Conservation (phyloP, 2,329 filamentous ascomycete species). For the Arthrocladium fulminans region DNA sequence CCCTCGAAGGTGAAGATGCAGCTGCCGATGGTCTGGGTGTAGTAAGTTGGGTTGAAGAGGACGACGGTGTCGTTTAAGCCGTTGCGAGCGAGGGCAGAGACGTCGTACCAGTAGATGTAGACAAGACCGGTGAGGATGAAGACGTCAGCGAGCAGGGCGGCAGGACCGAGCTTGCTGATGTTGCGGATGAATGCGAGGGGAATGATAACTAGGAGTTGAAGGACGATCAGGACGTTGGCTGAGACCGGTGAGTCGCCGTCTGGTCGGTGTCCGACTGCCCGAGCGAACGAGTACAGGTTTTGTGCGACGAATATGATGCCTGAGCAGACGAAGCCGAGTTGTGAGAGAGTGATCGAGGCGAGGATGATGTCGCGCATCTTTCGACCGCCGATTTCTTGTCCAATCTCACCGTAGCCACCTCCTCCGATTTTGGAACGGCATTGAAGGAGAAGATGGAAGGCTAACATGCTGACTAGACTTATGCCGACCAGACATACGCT, state of each 20-base stretch:
- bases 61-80: constrained; percentile 55
- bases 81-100: constrained; percentile 45
- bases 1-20: constrained; percentile 73
- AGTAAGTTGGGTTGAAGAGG: constrained; percentile 60
- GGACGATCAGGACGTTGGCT: constrained; percentile 52
- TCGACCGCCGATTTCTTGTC: constrained; percentile 55
- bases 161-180: constrained; percentile 63
- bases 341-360: constrained; percentile 61
- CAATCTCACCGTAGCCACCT: constrained; percentile 67
- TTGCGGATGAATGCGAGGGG: constrained; percentile 63
- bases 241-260: constrained; percentile 39
- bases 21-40: constrained; percentile 62
- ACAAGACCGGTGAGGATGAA: constrained; percentile 62
- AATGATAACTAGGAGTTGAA: constrained; percentile 57
- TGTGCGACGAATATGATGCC: constrained; percentile 71
- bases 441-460: constrained; percentile 62
- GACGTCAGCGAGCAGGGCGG: constrained; percentile 59
- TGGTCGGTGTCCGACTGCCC: constrained; percentile 45
- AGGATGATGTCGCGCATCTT: constrained; percentile 59
- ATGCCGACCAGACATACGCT: constrained; percentile 58
- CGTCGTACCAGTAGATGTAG: constrained; percentile 67
- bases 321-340: constrained; percentile 69
- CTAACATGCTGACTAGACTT: constrained; percentile 57
- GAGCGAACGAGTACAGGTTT: constrained; percentile 59
- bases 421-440: constrained; percentile 53